These are phyloP conservation scores for Verruconis gallopava DNA, from an alignment of 2,329 filamentous ascomycete species.

Conservation along the genomic window DNA sequence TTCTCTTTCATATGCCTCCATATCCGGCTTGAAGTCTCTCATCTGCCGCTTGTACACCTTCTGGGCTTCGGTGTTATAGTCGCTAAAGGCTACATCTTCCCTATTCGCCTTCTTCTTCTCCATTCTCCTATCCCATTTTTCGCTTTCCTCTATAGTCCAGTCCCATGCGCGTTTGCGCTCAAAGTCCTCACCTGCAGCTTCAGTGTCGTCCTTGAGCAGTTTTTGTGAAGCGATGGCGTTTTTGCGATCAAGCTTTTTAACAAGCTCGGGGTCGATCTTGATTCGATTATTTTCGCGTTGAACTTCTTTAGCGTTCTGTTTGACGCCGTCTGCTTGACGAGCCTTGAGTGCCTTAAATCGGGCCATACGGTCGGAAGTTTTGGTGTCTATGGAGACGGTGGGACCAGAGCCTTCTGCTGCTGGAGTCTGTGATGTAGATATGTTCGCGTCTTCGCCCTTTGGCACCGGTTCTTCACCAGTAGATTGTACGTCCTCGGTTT, in stretches of 20 bases:
- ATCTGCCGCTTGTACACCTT: constrained; percentile 93
- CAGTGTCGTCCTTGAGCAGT: constrained; percentile 80
- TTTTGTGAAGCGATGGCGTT: constrained; percentile 85
- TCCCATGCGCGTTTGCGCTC: constrained; percentile 98
- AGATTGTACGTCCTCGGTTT: constrained; percentile 1
- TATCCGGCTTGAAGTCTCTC: constrained; percentile 58
- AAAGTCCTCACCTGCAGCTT: constrained; percentile 78
- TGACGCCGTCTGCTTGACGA: constrained; percentile 45
- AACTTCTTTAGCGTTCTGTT: constrained; percentile 68
- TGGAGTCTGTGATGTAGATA: neutral
- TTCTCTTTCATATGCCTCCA: constrained; percentile 75
- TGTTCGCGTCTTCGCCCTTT: neutral
- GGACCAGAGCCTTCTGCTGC: neutral
- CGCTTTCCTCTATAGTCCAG: constrained; percentile 91
- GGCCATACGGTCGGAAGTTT: constrained; percentile 51
- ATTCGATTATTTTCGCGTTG: constrained; percentile 71
- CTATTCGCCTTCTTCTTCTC: constrained; percentile 72
- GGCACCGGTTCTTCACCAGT: neutral
- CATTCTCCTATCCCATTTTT: constrained; percentile 83
- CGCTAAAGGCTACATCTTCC: constrained; percentile 79
- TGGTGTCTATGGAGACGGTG: constrained; percentile 1
- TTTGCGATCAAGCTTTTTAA: constrained; percentile 69
- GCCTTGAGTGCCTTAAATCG: constrained; percentile 81
- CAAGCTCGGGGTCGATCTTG: constrained; percentile 61
- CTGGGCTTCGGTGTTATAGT: constrained; percentile 74